Base-by-base conservation (phyloP, 1,284 basidiomycete genomes). In the Microbotryum scabiosae region DNA sequence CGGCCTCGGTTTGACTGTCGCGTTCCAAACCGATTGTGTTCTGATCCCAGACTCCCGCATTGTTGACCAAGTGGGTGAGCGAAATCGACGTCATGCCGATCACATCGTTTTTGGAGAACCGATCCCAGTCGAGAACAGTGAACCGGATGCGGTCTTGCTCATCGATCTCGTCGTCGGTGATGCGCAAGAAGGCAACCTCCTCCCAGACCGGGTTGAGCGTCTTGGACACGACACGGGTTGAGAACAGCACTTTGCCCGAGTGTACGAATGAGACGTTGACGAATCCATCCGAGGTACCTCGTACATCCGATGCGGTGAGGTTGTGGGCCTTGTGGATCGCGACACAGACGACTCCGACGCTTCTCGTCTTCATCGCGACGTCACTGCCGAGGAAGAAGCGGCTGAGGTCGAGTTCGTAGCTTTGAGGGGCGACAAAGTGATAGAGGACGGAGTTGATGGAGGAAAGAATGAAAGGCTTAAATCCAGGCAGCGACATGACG, bases 161-260 rank as follows among this genome's bases (percentile, higher is more conserved):
- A 30, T 51, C 57, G 20, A 54, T 56, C 32, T 56, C 3, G 41
- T 28, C 60, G 16, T 44, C 21, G 48, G 61, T 51, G 16, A 58
- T 43, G 1, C 56, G 23, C 2, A 62, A 9, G 10, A 63, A 63
- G 23, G 48, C 50, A 30, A 64, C 48, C 49, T 64, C 63, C 41
- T 64, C 57, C 63, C 63, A 64, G 8, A 53, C 50, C 28, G 59
- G 59, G 41, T 61, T 32, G 25, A 56, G 53, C 6, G 30, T 41
- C 5, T 20, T 41, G 25, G 46, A 30, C 16, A 36, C 49, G n/a
- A 57, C 49, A 6, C 25, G n/a, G 10, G 50, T 56, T 36, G 49
- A 32, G n/a, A 46, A 63, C 45, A 61, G 23, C 6, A 41, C 43
- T 36, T 58, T 55, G 7, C 59, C 63, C 20, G 56, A 28, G 7